Evolutionary conservation across 1,284 basidiomycete genomes (phyloP).

Genomic region (Pterulicium gracile): DNA sequence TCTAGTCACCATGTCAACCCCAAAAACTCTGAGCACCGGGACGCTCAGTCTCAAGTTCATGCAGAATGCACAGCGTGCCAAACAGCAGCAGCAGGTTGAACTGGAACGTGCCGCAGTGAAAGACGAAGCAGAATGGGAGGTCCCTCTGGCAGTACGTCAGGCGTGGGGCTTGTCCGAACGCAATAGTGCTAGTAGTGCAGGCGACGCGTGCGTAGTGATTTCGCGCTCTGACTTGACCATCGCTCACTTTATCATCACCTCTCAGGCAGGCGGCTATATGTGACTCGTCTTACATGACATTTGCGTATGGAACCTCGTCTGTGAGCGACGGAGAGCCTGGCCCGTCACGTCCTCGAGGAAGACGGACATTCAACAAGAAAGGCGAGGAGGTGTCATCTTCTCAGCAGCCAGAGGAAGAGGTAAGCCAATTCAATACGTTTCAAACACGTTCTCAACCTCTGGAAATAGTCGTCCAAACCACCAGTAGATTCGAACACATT

Average conservation of each 20-base stretch:
- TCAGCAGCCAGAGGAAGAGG: neutral
- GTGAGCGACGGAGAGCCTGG: neutral
- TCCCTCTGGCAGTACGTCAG: constrained; percentile 21
- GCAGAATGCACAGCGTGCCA: constrained; percentile 58
- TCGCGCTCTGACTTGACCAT: neutral
- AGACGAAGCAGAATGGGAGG: constrained; percentile 63
- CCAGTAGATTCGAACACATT: neutral
- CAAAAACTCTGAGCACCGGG: constrained; percentile 52
- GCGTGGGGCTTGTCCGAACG: neutral
- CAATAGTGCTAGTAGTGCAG: neutral
- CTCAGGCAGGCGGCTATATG: neutral
- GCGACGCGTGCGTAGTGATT: neutral
- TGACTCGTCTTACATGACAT: neutral
- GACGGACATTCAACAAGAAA: constrained; percentile 2
- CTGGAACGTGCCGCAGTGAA: constrained; percentile 45
- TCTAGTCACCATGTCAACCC: constrained; percentile 13
- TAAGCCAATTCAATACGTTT: no score
- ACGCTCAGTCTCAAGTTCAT: constrained; percentile 66
- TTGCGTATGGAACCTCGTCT: neutral
- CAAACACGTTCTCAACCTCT: no score
- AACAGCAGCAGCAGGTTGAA: constrained; percentile 39
- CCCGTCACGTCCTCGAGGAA: neutral
- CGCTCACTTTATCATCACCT: neutral
- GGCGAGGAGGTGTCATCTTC: neutral
- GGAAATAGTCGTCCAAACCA: neutral